These are phyloP conservation scores for Biscogniauxia sp. DNA, from an alignment of 2,329 filamentous ascomycete species.

Conservation along the genomic window DNA sequence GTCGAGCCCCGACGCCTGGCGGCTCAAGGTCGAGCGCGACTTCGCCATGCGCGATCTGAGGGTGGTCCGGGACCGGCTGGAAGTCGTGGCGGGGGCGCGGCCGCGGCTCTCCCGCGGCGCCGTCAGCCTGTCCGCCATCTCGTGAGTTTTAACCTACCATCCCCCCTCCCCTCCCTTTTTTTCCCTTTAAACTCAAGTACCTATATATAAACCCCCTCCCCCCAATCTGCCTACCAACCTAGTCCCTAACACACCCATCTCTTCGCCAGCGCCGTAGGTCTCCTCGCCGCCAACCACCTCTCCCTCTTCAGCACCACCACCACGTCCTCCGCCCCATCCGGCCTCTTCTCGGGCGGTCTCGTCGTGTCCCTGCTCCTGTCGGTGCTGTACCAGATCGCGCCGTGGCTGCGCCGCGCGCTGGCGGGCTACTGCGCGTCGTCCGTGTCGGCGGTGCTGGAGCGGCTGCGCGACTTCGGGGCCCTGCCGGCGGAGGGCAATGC, in stretches of 20 bases:
- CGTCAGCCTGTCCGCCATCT: not conserved
- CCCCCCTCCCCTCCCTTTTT: too few relatives aligned
- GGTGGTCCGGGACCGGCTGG: not conserved
- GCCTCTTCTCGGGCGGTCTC: not conserved
- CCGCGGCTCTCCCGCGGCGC: not conserved
- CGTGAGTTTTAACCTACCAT: not conserved
- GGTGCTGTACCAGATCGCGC: not conserved
- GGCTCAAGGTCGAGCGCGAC: not conserved
- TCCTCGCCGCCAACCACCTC: not conserved
- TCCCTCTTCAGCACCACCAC: too few relatives aligned
- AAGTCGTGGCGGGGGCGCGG: not conserved
- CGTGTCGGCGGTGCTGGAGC: not conserved
- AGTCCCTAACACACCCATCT: too few relatives aligned
- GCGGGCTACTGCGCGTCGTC: not conserved
- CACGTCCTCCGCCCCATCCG: too few relatives aligned
- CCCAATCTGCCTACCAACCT: too few relatives aligned
- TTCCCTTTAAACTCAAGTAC: too few relatives aligned
- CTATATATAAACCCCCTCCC: too few relatives aligned
- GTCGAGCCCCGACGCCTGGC: not conserved
- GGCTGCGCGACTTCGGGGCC: not conserved
- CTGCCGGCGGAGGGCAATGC: too few relatives aligned
- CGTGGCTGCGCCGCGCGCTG: not conserved
- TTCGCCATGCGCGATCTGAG: not conserved
- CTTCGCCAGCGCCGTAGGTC: not conserved
- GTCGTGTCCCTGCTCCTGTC: not conserved